phyloP scores from a whole-genome alignment of 2,329 filamentous ascomycete genomes.

The Paraphaeosphaeria minitans region DNA sequence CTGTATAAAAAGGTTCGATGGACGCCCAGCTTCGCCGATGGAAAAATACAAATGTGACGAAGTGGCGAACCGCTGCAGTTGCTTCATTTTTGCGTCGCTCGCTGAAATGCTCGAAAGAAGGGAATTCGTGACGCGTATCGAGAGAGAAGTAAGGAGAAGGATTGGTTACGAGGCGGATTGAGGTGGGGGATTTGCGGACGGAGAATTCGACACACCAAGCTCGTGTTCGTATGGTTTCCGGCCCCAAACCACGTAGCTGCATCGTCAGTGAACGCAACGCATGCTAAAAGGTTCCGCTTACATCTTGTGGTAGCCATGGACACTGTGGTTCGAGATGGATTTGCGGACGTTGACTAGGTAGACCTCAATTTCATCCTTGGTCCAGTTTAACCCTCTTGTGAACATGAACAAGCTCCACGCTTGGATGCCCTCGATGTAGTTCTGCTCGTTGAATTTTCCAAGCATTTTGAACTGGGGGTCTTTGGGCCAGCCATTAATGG shows the following conservation, averaged over 20 bases:
- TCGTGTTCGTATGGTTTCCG: constrained; percentile 31
- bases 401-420: constrained; percentile 52
- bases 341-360: constrained; percentile 52
- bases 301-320: constrained; percentile 52
- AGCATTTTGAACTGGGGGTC: constrained; percentile 55
- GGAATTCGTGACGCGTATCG: constrained; percentile 24
- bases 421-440: constrained; percentile 53
- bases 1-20: constrained; percentile 12
- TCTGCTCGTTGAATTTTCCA: constrained; percentile 56
- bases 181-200: constrained; percentile 11
- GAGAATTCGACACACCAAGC: constrained; percentile 14
- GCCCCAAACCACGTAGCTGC: constrained; percentile 36
- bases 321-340: constrained; percentile 44
- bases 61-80: constrained; percentile 12
- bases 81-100: constrained; percentile 23
- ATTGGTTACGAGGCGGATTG: constrained; percentile 4
- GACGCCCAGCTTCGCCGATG: constrained; percentile 23
- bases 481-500: constrained; percentile 58
- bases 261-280: constrained; percentile 6
- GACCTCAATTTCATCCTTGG: constrained; percentile 51
- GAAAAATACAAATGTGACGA: constrained; percentile 10
- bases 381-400: constrained; percentile 51
- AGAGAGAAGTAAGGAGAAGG: not conserved
- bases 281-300: constrained; percentile 25
- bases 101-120: constrained; percentile 28